Conservation (phyloP, 164 flowering plant species). For the Vitis rupestris region DNA sequence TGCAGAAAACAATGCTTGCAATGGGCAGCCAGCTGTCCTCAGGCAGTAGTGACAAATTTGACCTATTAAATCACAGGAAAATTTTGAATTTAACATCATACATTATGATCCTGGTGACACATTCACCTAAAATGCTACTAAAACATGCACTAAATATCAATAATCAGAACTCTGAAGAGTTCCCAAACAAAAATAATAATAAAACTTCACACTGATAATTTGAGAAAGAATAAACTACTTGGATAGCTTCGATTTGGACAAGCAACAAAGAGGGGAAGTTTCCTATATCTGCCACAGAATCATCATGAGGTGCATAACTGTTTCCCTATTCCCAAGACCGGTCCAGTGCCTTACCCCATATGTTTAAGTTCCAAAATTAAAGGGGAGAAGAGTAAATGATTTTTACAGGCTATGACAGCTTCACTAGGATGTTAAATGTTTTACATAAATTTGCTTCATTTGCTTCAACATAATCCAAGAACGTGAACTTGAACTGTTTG, state of each 20-base stretch:
- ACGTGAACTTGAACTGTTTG: no score
- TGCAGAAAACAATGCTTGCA: conserved; percentile 84
- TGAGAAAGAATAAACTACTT: not conserved
- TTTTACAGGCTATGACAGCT: no score
- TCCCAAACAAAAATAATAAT: not conserved
- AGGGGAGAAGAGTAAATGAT: no score
- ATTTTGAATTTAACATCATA: not conserved
- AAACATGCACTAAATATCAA: not conserved
- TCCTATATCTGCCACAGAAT: not conserved
- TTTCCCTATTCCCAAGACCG: not conserved
- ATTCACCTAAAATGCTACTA: not conserved
- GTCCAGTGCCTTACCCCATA: not conserved
- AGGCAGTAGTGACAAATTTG: conserved; percentile 82
- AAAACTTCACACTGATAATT: not conserved
- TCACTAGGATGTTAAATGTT: no score
- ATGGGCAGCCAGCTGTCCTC: conserved; percentile 96
- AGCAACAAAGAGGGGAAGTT: not conserved
- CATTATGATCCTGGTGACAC: not conserved
- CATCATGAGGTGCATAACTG: not conserved
- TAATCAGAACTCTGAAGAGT: not conserved
- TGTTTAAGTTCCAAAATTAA: no score
- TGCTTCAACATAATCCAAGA: no score
- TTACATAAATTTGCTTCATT: no score
- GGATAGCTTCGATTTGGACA: not conserved
- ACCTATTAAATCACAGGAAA: conserved; percentile 37